Base-by-base conservation (phyloP, 441 rosid species). In the Mallotus japonicus region DNA sequence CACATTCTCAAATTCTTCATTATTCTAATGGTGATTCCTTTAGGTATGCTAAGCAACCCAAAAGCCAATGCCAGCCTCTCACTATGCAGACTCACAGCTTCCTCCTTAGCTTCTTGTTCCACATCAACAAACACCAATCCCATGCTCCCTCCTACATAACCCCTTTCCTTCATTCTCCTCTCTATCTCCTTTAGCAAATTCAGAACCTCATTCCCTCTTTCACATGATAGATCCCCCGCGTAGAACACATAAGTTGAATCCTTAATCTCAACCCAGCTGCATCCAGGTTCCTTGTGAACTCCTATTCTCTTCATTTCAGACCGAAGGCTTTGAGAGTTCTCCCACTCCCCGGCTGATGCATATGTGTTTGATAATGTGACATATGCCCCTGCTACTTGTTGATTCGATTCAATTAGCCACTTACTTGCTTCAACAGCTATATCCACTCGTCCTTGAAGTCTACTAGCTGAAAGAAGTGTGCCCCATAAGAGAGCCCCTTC, bases 1-100 rank as follows among this genome's bases (percentile, higher is more conserved):
- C 98, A 92, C 51, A 88, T 85, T 77, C 96, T 85, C 76, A 93
- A 78, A 80, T 93, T 92, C 90, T 93, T 90, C 82, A 93, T 90
- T 76, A 92, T 90, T 57, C 89, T 75, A 64, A 90, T 82, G 71
- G 87, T 91, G 8, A 81, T 62, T 20, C 88, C 90, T 75, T 86
- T 87, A 67, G 77, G 78, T 17, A 82, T 77, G 76, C 82, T 84
- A 73, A 92, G 78, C 49, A 93, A 78, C 65, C 85, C 92, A 67
- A 90, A 93, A 47, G 89, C 88, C 65, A 88, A 71, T 4, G 93
- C 96, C 83, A 93, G 72, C 77, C 87, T 90, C 76, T 93, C 97
- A 22, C 98, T 89, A 74, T 91, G 97, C 49, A 87, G 77, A 40
- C 81, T 76, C 28, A 17, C 80, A 37, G 76, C 80, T 64, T 85